Percentiles rank a stretch among this genome's conserved stretches.
Evolutionary conservation across 1,284 basidiomycete species (phyloP).

Genomic region (Athelia sp.): DNA sequence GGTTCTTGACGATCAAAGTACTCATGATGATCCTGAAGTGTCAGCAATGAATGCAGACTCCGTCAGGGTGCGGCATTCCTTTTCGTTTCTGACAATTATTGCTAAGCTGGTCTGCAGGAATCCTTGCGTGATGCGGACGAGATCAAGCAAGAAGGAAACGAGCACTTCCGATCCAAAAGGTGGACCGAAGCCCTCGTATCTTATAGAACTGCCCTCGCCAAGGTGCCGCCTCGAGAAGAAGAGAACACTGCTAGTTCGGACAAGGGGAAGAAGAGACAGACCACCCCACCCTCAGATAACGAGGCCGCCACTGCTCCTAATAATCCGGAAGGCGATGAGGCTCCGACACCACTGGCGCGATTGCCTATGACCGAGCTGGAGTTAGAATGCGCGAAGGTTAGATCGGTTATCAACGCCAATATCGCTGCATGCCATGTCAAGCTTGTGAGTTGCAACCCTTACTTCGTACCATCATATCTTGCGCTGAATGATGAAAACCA

Average conservation of each 20-base stretch:
- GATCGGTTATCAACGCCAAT: constrained; percentile 73
- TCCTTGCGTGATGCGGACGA: constrained; percentile 47
- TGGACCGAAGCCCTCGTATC: constrained; percentile 65
- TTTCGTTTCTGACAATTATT: too few relatives aligned
- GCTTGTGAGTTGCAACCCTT: too few relatives aligned
- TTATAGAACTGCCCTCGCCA: constrained; percentile 56
- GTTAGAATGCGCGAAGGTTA: constrained; percentile 44
- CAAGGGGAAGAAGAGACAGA: constrained; percentile 8
- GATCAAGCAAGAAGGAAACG: constrained; percentile 58
- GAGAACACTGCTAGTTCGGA: background rate
- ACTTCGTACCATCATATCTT: background rate
- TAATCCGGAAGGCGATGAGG: constrained; percentile 6
- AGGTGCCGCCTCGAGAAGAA: constrained; percentile 43
- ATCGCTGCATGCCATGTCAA: constrained; percentile 78
- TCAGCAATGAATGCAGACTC: too few relatives aligned
- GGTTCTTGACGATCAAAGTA: too few relatives aligned
- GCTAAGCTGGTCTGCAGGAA: constrained; percentile 23
- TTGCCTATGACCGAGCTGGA: constrained; percentile 29
- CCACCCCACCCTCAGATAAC: constrained; percentile 6
- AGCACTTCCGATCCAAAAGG: constrained; percentile 40
- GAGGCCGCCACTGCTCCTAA: constrained; percentile 7
- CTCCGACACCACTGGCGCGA: constrained; percentile 11
- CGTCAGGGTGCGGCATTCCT: too few relatives aligned
- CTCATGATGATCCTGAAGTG: too few relatives aligned
- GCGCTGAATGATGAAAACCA: constrained; percentile 23